Conservation (phyloP, 768 basidiomycete genomes). For the Leccinum truebloodii region DNA sequence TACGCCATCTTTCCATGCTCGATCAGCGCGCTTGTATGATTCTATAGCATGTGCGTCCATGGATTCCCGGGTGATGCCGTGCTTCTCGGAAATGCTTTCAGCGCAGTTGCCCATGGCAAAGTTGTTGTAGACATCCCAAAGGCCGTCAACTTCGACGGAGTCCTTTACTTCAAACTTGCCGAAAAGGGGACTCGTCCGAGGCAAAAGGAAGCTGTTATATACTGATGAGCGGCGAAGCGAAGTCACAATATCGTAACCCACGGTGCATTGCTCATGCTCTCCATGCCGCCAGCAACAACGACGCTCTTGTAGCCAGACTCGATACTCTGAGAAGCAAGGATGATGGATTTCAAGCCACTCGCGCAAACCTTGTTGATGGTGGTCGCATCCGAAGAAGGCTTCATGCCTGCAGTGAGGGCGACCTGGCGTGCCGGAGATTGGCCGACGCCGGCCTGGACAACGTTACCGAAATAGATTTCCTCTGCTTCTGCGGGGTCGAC, state of each 20-base stretch:
- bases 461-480: slow-evolving; percentile 97
- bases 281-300: slow-evolving; percentile 96
- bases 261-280: slow-evolving; percentile 99
- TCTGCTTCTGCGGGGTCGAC: slow-evolving; percentile 84
- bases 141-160: slow-evolving; percentile 88
- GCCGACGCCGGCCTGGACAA: slow-evolving; percentile 95
- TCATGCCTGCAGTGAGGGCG: slow-evolving; percentile 86
- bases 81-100: slow-evolving; percentile 81
- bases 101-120: slow-evolving; percentile 98
- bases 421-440: slow-evolving; percentile 99
- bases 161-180: slow-evolving; percentile 89
- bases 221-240: slow-evolving; percentile 5
- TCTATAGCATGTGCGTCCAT: slow-evolving; percentile 92
- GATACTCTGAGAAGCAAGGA: slow-evolving; percentile 90
- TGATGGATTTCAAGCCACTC: slow-evolving; percentile 94
- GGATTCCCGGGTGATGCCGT: slow-evolving; percentile 80
- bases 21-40: slow-evolving; percentile 91
- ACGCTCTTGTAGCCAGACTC: slow-evolving; percentile 81
- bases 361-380: slow-evolving; percentile 99
- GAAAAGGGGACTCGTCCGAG: slow-evolving; percentile 78
- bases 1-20: slow-evolving; percentile 84
- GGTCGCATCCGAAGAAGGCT: slow-evolving; percentile 86
- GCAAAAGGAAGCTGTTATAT: slow-evolving; percentile 67
- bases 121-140: slow-evolving; percentile 97
- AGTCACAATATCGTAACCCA: slow-evolving; percentile 45